Base-by-base conservation (phyloP, 768 basidiomycete genomes). In the Pulveroboletus sp. region DNA sequence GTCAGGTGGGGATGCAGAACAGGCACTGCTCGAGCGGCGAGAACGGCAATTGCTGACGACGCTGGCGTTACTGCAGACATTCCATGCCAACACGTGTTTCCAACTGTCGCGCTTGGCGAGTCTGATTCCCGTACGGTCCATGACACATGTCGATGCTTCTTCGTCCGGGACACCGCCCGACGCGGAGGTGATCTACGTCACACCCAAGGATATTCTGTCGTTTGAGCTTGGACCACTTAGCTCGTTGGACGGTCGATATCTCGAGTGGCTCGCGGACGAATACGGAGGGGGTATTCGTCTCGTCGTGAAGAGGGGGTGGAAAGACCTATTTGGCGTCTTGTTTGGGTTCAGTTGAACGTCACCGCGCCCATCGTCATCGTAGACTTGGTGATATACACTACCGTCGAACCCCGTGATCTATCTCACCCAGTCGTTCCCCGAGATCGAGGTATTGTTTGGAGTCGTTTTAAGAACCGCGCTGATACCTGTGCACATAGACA, bases 211-310 rank as follows among this genome's bases (percentile, higher is more conserved):
- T 51, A 70, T 91, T 8, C 47, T 80, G 10, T 71, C 79, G 13
- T 82, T 92, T 41, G 86, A 86, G 62, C 76, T 92, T 0, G 84
- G 87, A 1, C 83, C 88, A 7, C 67, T 89, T 50, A 92, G 89
- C 59, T 69, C 73, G 5, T 61, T 83, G 41, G 89, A 92, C 54
- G 82, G 76, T n/a, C 73, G 72, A 38, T 91, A 90, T 62, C 69
- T 90, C 31, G 86, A 89, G 62, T 91, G 87, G 86, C 70, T 93
- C 15, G 79, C 74, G 1, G 75, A 75, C 44, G 84, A 87, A 65
- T 86, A 86, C 51, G 81, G 75, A 4, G 73, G 73, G 2, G 75
- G 76, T 0, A 54, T 57, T 8, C 60, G 57, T 45, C 64, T 76
- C 28, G 62, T 69, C 27, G 74, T 78, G 36, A 69, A 65, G 52